Conservation (phyloP, 148 eudicot species). For the Oxyria digyna region DNA sequence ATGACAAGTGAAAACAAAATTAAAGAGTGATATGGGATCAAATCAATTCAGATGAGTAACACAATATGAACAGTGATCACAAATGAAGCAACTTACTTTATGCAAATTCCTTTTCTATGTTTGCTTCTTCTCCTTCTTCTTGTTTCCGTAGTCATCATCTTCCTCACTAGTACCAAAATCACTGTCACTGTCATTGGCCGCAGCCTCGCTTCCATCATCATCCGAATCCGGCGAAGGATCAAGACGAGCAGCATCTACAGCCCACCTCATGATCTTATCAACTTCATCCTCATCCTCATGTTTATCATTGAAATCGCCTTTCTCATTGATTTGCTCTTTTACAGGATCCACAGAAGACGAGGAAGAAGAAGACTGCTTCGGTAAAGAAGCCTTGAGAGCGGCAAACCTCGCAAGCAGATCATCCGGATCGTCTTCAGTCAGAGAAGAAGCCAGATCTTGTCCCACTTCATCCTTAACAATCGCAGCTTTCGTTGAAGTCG, state of each 20-base stretch:
- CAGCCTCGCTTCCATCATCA: slow-evolving; percentile 16
- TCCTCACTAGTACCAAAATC: slow-evolving; percentile 15
- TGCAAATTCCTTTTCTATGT: not conserved
- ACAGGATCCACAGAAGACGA: slow-evolving; percentile 5
- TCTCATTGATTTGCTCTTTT: not conserved
- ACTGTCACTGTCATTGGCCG: slow-evolving; percentile 11
- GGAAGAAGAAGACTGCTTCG: slow-evolving; percentile 25
- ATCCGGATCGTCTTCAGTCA: slow-evolving; percentile 16
- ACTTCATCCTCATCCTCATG: slow-evolving; percentile 61
- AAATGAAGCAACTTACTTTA: not conserved
- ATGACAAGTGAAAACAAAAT: no score
- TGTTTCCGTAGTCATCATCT: slow-evolving; percentile 11
- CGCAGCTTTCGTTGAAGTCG: slow-evolving; percentile 1
- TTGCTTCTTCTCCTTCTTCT: not conserved
- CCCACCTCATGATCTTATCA: slow-evolving; percentile 70
- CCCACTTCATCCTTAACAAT: not conserved
- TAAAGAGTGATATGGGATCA: not conserved
- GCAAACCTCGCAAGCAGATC: slow-evolving; percentile 57
- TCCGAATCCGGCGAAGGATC: slow-evolving; percentile 76
- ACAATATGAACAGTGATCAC: not conserved
- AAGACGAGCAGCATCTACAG: slow-evolving; percentile 74
- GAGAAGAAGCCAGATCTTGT: not conserved
- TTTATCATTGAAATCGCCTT: slow-evolving; percentile 8
- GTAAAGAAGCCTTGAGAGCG: slow-evolving; percentile 50
- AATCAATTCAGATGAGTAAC: not conserved